Evolutionary conservation across 2,329 filamentous ascomycete species (phyloP).

Genomic region (Capronia coronata): DNA sequence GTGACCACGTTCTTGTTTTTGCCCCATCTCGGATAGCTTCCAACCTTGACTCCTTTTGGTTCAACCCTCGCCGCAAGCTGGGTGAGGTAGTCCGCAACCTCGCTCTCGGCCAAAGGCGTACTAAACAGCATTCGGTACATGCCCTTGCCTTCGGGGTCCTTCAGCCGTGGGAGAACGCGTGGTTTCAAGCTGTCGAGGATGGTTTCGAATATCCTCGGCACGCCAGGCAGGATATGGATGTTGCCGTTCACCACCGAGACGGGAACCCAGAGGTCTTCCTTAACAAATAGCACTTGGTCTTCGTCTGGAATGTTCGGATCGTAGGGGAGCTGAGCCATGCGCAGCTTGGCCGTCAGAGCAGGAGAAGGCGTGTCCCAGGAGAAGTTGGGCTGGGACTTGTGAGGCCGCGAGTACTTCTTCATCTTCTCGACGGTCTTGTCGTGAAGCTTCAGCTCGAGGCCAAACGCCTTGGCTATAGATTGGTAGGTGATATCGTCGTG

Average conservation of each 20-base stretch:
- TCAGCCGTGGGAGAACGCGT: slow-evolving; percentile 60
- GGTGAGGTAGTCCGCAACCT: slow-evolving; percentile 74
- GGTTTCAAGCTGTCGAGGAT: slow-evolving; percentile 73
- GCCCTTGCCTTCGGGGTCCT: slow-evolving; percentile 74
- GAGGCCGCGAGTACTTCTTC: slow-evolving; percentile 70
- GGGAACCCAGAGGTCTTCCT: slow-evolving; percentile 83
- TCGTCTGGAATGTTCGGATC: slow-evolving; percentile 59
- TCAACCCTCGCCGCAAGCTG: slow-evolving; percentile 68
- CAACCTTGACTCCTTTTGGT: slow-evolving; percentile 77
- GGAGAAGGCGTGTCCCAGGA: slow-evolving; percentile 79
- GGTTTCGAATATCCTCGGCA: slow-evolving; percentile 74
- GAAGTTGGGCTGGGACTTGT: slow-evolving; percentile 67
- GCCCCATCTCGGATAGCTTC: slow-evolving; percentile 89
- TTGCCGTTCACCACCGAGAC: slow-evolving; percentile 86
- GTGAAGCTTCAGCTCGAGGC: slow-evolving; percentile 69
- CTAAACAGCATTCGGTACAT: slow-evolving; percentile 73
- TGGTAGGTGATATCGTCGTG: slow-evolving; percentile 98
- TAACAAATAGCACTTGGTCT: slow-evolving; percentile 71
- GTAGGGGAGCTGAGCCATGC: slow-evolving; percentile 83
- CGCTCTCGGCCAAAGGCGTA: slow-evolving; percentile 81
- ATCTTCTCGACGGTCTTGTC: slow-evolving; percentile 71
- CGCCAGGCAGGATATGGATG: slow-evolving; percentile 83
- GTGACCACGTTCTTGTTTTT: slow-evolving; percentile 85
- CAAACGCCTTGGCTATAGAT: slow-evolving; percentile 86
- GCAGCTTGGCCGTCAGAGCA: slow-evolving; percentile 69